phyloP scores from a whole-genome alignment of 331 rosid species.

The Saraca asoca region DNA sequence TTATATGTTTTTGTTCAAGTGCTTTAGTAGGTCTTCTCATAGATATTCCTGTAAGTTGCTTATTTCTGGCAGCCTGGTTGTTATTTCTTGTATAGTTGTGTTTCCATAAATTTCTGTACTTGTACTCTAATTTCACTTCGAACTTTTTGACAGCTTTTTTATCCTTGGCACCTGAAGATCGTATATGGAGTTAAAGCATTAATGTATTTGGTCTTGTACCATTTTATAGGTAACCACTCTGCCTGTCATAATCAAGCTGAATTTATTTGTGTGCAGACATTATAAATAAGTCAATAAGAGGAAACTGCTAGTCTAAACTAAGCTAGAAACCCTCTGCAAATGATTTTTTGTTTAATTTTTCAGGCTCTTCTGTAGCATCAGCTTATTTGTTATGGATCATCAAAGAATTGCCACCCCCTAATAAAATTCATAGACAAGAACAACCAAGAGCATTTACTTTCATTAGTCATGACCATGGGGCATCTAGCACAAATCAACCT shows the following conservation, averaged over 20 bases:
- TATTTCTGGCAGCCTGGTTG: constrained; percentile 2
- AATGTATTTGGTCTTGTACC: constrained; percentile 50
- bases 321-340: background rate
- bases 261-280: background rate
- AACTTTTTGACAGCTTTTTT: constrained; percentile 55
- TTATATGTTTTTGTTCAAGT: constrained; percentile 58
- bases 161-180: constrained; percentile 52
- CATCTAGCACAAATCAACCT: constrained; percentile 35
- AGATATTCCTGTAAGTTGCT: constrained; percentile 59
- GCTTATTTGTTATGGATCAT: constrained; percentile 68
- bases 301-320: background rate
- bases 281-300: background rate
- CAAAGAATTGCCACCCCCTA: constrained; percentile 66
- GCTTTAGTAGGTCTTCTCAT: constrained; percentile 63
- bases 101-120: constrained; percentile 4
- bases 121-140: constrained; percentile 29
- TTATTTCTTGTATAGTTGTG: background rate
- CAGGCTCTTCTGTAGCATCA: constrained; percentile 69
- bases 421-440: constrained; percentile 36
- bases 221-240: constrained; percentile 54
- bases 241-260: constrained; percentile 24
- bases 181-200: constrained; percentile 46
- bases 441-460: constrained; percentile 54
- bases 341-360: constrained; percentile 21
- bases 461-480: constrained; percentile 45